Conservation (phyloP, 345 rosid genomes). For the Gossypium ekmanianum region DNA sequence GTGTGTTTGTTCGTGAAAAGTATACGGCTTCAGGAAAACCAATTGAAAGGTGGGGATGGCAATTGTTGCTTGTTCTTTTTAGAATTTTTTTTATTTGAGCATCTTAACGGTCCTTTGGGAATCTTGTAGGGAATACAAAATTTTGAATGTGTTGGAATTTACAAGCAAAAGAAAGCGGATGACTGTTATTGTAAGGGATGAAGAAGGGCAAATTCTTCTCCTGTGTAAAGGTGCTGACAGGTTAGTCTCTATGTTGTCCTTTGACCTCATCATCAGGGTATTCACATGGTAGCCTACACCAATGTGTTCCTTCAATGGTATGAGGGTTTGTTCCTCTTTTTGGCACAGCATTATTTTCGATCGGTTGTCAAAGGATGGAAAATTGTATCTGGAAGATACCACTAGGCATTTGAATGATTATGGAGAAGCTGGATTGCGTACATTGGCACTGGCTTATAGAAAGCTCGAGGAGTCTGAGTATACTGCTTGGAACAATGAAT, state of each 20-base stretch:
- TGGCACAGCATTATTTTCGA: constrained; percentile 79
- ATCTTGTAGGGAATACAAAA: constrained; percentile 77
- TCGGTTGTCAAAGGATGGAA: constrained; percentile 77
- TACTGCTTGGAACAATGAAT: constrained; percentile 73
- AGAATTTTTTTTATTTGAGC: constrained; percentile 11
- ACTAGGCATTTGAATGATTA: constrained; percentile 78
- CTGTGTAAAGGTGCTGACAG: constrained; percentile 99
- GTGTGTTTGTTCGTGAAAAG: constrained; percentile 66
- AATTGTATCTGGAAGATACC: constrained; percentile 55
- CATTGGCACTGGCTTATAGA: constrained; percentile 74
- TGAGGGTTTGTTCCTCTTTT: constrained; percentile 7
- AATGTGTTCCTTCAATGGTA: no score
- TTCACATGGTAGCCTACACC: background rate
- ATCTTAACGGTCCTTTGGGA: constrained; percentile 17
- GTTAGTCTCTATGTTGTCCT: constrained; percentile 36
- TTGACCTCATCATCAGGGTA: background rate
- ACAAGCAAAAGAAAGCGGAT: constrained; percentile 97
- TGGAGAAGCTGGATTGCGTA: constrained; percentile 93
- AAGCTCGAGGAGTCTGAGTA: constrained; percentile 78
- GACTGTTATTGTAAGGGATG: constrained; percentile 80
- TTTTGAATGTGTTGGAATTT: constrained; percentile 84
- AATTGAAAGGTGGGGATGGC: constrained; percentile 58
- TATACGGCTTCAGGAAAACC: constrained; percentile 42
- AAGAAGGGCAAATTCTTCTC: constrained; percentile 73
- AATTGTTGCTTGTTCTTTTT: constrained; percentile 10